phyloP scores from a whole-genome alignment of 208 protist genomes.

The Phytomonas francai region DNA sequence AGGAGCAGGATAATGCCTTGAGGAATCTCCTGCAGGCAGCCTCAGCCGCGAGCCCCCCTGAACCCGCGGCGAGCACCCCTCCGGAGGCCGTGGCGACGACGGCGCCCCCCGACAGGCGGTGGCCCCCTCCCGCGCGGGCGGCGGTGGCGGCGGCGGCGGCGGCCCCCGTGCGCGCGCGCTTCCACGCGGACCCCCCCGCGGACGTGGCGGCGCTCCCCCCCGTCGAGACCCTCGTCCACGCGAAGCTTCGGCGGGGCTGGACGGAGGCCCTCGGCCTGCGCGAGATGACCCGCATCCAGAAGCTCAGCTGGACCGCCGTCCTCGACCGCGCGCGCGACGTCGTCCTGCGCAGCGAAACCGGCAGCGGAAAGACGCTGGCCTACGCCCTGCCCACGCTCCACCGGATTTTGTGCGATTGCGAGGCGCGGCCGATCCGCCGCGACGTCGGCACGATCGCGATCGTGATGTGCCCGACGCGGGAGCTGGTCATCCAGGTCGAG shows the following conservation, averaged over 20 bases:
- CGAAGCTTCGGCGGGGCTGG: constrained; percentile 55
- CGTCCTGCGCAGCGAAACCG: constrained; percentile 85
- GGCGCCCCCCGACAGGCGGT: no score
- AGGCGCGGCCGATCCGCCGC: constrained; percentile 52
- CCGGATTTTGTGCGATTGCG: constrained; percentile 71
- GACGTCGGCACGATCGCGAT: constrained; percentile 70
- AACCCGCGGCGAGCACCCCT: no score
- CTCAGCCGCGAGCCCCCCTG: no score
- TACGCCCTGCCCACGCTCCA: constrained; percentile 93
- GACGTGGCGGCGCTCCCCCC: constrained; percentile 33
- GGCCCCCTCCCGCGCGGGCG: no score
- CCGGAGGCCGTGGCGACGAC: no score
- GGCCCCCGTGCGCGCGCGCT: constrained; percentile 5
- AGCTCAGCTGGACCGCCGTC: constrained; percentile 88
- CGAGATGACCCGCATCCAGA: constrained; percentile 89
- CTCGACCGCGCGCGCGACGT: constrained; percentile 68
- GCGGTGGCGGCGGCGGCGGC: no score
- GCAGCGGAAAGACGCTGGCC: constrained; percentile 91
- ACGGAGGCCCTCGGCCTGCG: constrained; percentile 55
- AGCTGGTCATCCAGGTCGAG: constrained; percentile 84
- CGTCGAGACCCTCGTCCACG: constrained; percentile 54
- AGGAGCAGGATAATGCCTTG: neutral
- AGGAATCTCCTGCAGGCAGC: no score
- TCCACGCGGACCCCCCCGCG: constrained; percentile 36
- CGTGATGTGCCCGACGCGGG: constrained; percentile 80